Conservation (phyloP, 2,329 filamentous ascomycete species). For the Talaromyces sp. region DNA sequence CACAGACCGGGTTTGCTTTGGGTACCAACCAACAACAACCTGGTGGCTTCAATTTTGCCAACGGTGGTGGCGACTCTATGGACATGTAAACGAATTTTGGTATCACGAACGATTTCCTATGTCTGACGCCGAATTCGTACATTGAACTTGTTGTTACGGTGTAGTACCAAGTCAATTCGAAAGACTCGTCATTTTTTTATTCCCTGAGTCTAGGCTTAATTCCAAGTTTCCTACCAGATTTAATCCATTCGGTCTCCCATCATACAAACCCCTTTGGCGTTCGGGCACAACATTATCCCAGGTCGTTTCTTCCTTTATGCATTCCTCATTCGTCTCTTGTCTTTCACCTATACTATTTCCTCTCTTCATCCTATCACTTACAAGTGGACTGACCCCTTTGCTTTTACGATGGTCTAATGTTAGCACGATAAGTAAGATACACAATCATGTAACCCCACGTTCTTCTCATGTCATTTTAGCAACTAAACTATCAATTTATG, state of each 20-base stretch:
- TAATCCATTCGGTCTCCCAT: conserved; percentile 8
- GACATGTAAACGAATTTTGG: conserved; percentile 58
- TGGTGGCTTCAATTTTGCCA: conserved; percentile 89
- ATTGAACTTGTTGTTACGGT: not conserved
- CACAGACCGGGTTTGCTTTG: conserved; percentile 71
- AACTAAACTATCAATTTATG: conserved; percentile 31
- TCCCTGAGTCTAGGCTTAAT: not conserved
- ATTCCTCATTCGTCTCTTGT: conserved; percentile 11
- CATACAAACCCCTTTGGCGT: conserved; percentile 16
- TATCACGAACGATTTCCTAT: not conserved
- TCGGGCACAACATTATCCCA: conserved; percentile 14
- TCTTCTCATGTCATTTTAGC: conserved; percentile 18
- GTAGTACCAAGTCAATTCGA: not conserved
- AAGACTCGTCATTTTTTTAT: not conserved
- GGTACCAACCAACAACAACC: conserved; percentile 61
- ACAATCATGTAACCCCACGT: conserved; percentile 45
- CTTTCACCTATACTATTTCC: conserved; percentile 18
- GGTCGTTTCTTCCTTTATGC: conserved; percentile 1
- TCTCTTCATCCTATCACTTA: conserved; percentile 18
- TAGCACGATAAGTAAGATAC: conserved; percentile 47
- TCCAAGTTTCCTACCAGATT: conserved; percentile 9
- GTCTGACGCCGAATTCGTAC: not conserved
- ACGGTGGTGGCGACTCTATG: conserved; percentile 67
- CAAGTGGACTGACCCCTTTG: conserved; percentile 18
- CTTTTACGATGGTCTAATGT: conserved; percentile 28